Evolutionary conservation across 2,329 filamentous ascomycete genomes (phyloP).

Genomic region (Trichoderma lentiforme): DNA sequence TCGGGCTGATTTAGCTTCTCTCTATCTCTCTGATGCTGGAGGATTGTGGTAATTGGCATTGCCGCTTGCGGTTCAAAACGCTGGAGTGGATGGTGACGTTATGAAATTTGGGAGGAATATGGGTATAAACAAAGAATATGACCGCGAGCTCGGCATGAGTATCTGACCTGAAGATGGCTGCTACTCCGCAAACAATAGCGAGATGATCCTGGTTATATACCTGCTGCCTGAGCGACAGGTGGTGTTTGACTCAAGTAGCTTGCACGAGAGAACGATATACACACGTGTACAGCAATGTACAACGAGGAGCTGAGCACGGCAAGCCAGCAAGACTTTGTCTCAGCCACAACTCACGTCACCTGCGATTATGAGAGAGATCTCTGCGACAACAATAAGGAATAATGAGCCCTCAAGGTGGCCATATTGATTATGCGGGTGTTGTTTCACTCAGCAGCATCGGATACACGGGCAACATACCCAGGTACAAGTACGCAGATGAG

Average conservation of each 20-base stretch:
- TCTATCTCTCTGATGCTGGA: not conserved
- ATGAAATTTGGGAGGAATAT: not conserved
- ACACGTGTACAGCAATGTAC: not conserved
- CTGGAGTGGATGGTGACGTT: not conserved
- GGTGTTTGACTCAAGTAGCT: not conserved
- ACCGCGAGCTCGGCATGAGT: not conserved
- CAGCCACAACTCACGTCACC: not conserved
- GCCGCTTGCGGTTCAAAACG: not conserved
- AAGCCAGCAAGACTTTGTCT: not conserved
- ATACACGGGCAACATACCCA: not conserved
- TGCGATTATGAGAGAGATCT: not conserved
- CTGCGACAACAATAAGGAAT: not conserved
- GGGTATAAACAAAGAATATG: not conserved
- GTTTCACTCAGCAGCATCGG: not conserved
- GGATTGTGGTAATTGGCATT: constrained; percentile 4
- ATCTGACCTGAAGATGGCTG: constrained; percentile 28
- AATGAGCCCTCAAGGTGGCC: not conserved
- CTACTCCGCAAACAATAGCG: not conserved
- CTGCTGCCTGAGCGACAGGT: not conserved
- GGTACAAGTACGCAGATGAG: not conserved
- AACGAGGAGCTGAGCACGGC: not conserved
- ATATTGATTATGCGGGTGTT: not conserved
- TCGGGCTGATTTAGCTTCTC: not conserved
- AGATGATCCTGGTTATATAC: not conserved
- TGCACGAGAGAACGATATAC: not conserved